Percentiles rank a stretch among this genome's conserved stretches.
phyloP scores from a whole-genome alignment of 1,284 basidiomycete species.

The Ceratobasidium sp. region DNA sequence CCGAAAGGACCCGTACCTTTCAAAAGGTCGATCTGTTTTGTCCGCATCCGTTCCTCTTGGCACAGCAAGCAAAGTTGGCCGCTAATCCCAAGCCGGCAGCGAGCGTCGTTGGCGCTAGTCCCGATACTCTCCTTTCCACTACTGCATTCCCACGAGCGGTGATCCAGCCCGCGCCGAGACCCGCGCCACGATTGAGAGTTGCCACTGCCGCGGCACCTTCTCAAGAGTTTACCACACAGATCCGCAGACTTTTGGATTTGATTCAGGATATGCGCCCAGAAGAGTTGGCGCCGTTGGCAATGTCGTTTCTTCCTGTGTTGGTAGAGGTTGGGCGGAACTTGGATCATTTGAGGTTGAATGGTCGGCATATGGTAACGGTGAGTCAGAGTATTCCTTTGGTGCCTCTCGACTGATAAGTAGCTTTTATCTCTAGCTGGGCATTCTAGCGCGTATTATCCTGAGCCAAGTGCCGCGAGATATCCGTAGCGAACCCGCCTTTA shows the following conservation, averaged over 20 bases:
- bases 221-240: background rate
- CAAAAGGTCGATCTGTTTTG: conserved; percentile 14
- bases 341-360: background rate
- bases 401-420: too few species aligned
- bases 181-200: background rate
- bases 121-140: background rate
- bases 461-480: background rate
- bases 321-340: background rate
- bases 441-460: background rate
- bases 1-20: background rate
- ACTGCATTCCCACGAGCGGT: background rate
- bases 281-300: background rate
- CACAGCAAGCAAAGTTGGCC: background rate
- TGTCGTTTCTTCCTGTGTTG: background rate
- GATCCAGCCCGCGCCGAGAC: background rate
- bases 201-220: background rate
- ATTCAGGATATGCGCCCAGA: background rate
- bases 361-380: conserved; percentile 5
- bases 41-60: conserved; percentile 13
- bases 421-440: background rate
- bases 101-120: background rate
- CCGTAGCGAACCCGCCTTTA: background rate
- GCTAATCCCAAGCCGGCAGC: background rate
- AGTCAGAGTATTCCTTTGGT: background rate
- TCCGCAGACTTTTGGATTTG: background rate